A percentile compares a stretch with the other conserved stretches of the same genome.
Conservation (phyloP, 2,329 filamentous ascomycete species). For the Bipolaris bicolor region DNA sequence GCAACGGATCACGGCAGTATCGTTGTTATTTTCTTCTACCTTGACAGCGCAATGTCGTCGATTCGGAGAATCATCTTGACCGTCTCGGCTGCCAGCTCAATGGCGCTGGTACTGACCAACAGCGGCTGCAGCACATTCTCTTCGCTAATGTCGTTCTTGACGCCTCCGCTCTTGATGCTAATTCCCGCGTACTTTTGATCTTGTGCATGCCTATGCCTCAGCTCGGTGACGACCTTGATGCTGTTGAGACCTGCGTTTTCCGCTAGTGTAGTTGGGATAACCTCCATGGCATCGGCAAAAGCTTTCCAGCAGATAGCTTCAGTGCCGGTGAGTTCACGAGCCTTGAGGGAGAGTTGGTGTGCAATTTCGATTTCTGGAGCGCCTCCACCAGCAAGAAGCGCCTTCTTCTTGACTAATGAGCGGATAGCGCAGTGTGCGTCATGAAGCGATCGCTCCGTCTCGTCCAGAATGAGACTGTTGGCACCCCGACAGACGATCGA, state of each 20-base stretch:
- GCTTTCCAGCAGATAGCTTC: slow-evolving; percentile 99
- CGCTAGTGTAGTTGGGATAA: slow-evolving; percentile 93
- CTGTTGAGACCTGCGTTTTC: slow-evolving; percentile 98
- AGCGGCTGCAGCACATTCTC: slow-evolving; percentile 97
- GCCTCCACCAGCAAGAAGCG: slow-evolving; percentile 95
- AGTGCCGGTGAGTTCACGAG: slow-evolving; percentile 83
- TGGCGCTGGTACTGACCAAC: slow-evolving; percentile 94
- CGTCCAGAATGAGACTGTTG: slow-evolving; percentile 92
- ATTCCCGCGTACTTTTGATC: slow-evolving; percentile 96
- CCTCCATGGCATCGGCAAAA: slow-evolving; percentile 96
- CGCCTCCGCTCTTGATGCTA: slow-evolving; percentile 96
- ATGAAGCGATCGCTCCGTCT: slow-evolving; percentile 95
- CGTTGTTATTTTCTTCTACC: slow-evolving; percentile 27
- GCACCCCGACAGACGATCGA: slow-evolving; percentile 94
- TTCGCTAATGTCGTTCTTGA: slow-evolving; percentile 95
- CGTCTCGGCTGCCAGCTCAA: slow-evolving; percentile 96
- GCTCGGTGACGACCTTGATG: slow-evolving; percentile 97
- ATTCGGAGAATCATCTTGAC: slow-evolving; percentile 90
- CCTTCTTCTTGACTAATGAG: slow-evolving; percentile 98
- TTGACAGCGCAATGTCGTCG: slow-evolving; percentile 66
- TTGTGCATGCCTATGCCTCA: slow-evolving; percentile 91
- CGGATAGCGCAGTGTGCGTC: slow-evolving; percentile 97
- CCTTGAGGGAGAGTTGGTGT: slow-evolving; percentile 79
- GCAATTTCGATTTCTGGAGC: slow-evolving; percentile 97
- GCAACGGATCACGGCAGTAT: not conserved